phyloP scores from a whole-genome alignment of 2,329 filamentous ascomycete genomes.

The Monilinia fructigena region DNA sequence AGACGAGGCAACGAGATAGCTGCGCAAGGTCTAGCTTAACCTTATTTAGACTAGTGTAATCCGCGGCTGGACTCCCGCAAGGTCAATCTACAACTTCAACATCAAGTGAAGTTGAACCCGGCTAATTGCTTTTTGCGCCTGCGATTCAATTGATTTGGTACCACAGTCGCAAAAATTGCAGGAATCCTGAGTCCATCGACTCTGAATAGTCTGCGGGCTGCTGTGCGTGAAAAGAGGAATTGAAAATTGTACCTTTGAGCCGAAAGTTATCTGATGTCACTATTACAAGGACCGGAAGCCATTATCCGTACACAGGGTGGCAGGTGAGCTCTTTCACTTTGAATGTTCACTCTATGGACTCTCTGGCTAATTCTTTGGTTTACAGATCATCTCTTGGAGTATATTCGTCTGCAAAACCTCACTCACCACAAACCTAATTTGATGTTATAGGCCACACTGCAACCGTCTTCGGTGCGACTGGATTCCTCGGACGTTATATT shows the following conservation, averaged over 20 bases:
- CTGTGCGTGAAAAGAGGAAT: slow-evolving; percentile 50
- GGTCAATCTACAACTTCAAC: slow-evolving; percentile 25
- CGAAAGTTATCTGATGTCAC: slow-evolving; percentile 74
- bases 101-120: slow-evolving; percentile 25
- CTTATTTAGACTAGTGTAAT: slow-evolving; percentile 14
- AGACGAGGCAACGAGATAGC: slow-evolving; percentile 24
- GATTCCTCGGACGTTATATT: slow-evolving; percentile 93
- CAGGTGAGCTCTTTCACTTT: slow-evolving; percentile 59
- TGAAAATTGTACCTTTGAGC: slow-evolving; percentile 46
- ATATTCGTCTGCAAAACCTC: slow-evolving; percentile 38
- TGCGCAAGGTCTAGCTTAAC: slow-evolving; percentile 23
- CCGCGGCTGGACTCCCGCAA: slow-evolving; percentile 23
- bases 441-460: slow-evolving; percentile 74
- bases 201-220: slow-evolving; percentile 58
- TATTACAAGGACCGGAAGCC: slow-evolving; percentile 94
- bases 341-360: slow-evolving; percentile 25
- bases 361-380: slow-evolving; percentile 36
- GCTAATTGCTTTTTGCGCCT: slow-evolving; percentile 20
- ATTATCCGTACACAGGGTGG: slow-evolving; percentile 87
- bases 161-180: slow-evolving; percentile 41
- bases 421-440: slow-evolving; percentile 30
- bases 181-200: slow-evolving; percentile 44
- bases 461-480: slow-evolving; percentile 96
- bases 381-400: slow-evolving; percentile 81
- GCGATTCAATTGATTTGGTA: slow-evolving; percentile 32